phyloP scores from a whole-genome alignment of 2,329 filamentous ascomycete species.

The Aspergillus tamarii region DNA sequence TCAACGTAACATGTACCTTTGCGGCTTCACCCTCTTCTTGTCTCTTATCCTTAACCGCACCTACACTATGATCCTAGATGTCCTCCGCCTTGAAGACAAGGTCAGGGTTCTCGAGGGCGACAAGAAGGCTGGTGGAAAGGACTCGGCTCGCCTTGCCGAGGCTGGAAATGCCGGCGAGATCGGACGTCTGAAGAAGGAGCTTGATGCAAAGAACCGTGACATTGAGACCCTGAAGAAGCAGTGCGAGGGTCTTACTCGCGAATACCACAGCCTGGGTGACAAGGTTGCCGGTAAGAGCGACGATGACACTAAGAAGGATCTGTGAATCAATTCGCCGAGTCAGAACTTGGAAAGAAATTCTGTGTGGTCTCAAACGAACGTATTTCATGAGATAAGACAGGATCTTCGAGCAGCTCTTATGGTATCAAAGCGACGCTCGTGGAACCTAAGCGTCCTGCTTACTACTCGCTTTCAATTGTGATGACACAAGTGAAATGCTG shows the following conservation, averaged over 20 bases:
- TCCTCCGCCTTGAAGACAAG: slow-evolving; percentile 89
- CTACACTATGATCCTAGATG: slow-evolving; percentile 94
- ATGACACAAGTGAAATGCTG: not conserved
- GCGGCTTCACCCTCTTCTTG: slow-evolving; percentile 98
- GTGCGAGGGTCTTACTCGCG: slow-evolving; percentile 76
- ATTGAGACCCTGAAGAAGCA: slow-evolving; percentile 92
- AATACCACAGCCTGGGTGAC: slow-evolving; percentile 85
- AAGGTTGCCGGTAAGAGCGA: slow-evolving; percentile 66
- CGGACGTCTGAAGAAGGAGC: slow-evolving; percentile 73
- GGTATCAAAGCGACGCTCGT: not conserved
- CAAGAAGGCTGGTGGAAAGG: slow-evolving; percentile 62
- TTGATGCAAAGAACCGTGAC: slow-evolving; percentile 77
- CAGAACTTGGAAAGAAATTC: not conserved
- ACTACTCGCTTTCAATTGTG: not conserved
- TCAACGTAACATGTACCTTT: slow-evolving; percentile 99
- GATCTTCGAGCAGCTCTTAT: not conserved
- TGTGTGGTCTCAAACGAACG: not conserved
- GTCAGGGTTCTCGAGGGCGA: slow-evolving; percentile 79
- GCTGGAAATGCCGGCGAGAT: slow-evolving; percentile 74
- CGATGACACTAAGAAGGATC: slow-evolving; percentile 58
- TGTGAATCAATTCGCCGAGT: slow-evolving; percentile 36
- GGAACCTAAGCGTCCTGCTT: not conserved
- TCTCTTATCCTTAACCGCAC: slow-evolving; percentile 97
- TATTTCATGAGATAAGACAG: not conserved
- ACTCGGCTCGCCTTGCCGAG: slow-evolving; percentile 70